Percentiles rank a stretch among this genome's conserved stretches.
Evolutionary conservation across 495 filamentous ascomycete genomes (phyloP).

Genomic region (Aspergillus taichungensis): DNA sequence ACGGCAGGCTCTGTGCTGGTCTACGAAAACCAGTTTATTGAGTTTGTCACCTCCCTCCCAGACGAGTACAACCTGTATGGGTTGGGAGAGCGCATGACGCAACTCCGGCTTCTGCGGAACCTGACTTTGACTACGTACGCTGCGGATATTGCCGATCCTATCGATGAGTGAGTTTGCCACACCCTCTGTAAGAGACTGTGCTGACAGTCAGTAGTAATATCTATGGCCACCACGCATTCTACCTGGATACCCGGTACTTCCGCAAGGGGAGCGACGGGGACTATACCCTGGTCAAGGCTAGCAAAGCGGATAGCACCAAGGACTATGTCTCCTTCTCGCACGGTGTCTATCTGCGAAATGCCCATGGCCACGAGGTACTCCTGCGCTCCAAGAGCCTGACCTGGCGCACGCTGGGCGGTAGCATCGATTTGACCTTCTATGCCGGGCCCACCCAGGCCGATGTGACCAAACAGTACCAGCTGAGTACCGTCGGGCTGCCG

Average conservation of each 20-base stretch:
- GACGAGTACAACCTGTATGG: conserved; percentile 57
- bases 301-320: conserved; percentile 43
- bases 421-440: conserved; percentile 56
- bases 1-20: conserved; percentile 48
- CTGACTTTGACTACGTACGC: conserved; percentile 59
- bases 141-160: conserved; percentile 57
- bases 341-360: conserved; percentile 54
- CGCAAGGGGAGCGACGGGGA: conserved; percentile 44
- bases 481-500: conserved; percentile 48
- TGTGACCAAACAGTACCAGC: conserved; percentile 49
- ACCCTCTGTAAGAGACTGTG: neutral
- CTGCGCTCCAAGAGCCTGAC: conserved; percentile 57
- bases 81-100: conserved; percentile 52
- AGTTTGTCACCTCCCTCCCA: conserved; percentile 49
- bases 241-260: conserved; percentile 55
- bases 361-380: conserved; percentile 70
- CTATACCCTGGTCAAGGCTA: conserved; percentile 43
- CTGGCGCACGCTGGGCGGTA: conserved; percentile 63
- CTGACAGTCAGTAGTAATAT: conserved; percentile 34
- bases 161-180: conserved; percentile 35
- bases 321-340: conserved; percentile 54
- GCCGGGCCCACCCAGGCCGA: conserved; percentile 48
- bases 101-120: conserved; percentile 50
- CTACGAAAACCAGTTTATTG: conserved; percentile 58
- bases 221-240: conserved; percentile 55